Evolutionary conservation across 2,329 filamentous ascomycete species (phyloP).

Genomic region (Mollisiaceae sp.): DNA sequence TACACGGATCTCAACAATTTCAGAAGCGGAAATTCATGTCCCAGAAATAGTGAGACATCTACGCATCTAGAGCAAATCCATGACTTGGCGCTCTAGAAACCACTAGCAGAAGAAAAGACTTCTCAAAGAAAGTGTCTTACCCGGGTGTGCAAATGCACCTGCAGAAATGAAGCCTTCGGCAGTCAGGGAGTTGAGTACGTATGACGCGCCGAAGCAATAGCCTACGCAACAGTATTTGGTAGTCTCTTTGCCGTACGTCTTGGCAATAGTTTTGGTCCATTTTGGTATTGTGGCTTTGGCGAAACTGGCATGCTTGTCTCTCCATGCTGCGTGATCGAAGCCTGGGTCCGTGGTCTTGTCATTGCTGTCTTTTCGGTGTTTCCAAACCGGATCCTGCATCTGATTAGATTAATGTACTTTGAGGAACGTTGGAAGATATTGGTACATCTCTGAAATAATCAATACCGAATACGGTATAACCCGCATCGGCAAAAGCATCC

Average conservation of each 20-base stretch:
- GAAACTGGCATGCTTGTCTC: conserved; percentile 50
- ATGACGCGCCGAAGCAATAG: conserved; percentile 47
- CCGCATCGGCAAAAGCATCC: conserved; percentile 52
- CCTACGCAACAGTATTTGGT: conserved; percentile 26
- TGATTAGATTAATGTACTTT: conserved; percentile 12
- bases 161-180: conserved; percentile 45
- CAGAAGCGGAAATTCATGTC: no score
- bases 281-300: conserved; percentile 50
- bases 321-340: conserved; percentile 57
- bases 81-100: no score
- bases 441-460: conserved; percentile 53
- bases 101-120: no score
- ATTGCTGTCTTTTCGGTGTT: conserved; percentile 44
- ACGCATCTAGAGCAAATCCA: no score
- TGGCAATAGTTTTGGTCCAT: conserved; percentile 48
- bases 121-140: no score
- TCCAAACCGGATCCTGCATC: conserved; percentile 50
- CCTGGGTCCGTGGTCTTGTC: conserved; percentile 42
- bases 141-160: conserved; percentile 56
- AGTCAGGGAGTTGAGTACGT: conserved; percentile 48
- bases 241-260: conserved; percentile 17
- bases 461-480: conserved; percentile 49
- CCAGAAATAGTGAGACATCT: no score
- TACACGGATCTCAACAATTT: no score
- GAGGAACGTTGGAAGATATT: background rate